A percentile compares a stretch with the other conserved stretches of the same genome.
Evolutionary conservation across 306 rosid genomes (phyloP).

Genomic region (Rosa multiflora): DNA sequence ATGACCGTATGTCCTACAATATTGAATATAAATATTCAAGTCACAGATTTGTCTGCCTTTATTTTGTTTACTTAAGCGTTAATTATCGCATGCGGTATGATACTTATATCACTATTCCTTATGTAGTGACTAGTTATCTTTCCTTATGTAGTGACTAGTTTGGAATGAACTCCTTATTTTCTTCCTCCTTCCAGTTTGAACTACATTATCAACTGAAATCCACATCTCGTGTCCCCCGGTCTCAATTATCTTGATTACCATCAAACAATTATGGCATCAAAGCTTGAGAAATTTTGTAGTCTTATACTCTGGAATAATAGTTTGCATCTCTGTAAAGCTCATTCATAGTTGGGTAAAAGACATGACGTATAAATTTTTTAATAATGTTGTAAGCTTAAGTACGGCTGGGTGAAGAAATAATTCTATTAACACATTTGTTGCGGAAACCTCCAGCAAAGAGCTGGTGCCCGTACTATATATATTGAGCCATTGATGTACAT

Average conservation of each 20-base stretch:
- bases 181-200: background rate
- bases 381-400: background rate
- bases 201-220: background rate
- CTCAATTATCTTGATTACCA: background rate
- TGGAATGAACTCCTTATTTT: background rate
- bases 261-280: background rate
- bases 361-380: background rate
- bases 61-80: background rate
- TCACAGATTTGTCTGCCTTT: background rate
- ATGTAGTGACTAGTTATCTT: background rate
- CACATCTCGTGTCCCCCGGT: background rate
- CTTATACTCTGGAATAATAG: background rate
- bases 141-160: background rate
- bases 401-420: background rate
- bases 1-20: constrained; percentile 67
- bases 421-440: background rate
- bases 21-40: constrained; percentile 2
- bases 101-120: background rate
- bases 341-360: background rate
- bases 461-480: background rate
- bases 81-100: background rate
- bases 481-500: background rate
- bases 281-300: background rate
- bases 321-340: background rate
- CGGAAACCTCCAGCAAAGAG: background rate